Conservation (phyloP, 768 basidiomycete genomes). For the Leucocoprinus sp. region DNA sequence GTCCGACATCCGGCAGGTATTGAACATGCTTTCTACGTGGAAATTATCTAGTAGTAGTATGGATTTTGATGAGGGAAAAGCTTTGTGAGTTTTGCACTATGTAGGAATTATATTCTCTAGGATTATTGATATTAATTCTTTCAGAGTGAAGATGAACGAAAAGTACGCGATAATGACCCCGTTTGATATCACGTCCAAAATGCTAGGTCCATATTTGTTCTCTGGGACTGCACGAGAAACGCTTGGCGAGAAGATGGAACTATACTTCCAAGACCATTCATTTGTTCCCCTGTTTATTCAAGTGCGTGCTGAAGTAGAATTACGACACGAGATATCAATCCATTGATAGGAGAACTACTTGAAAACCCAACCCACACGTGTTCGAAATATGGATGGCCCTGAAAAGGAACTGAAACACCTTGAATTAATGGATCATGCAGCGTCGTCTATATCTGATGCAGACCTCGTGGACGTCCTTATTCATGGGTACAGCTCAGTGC, state of each 20-base stretch:
- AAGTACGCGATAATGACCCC: constrained; percentile 88
- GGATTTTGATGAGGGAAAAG: constrained; percentile 88
- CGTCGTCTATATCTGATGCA: constrained; percentile 89
- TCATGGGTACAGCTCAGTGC: constrained; percentile 57
- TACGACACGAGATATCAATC: neutral
- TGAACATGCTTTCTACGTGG: constrained; percentile 99
- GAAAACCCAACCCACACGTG: constrained; percentile 65
- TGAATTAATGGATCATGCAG: constrained; percentile 77
- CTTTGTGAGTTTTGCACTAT: constrained; percentile 52
- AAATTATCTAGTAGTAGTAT: constrained; percentile 74
- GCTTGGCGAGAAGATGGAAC: constrained; percentile 85
- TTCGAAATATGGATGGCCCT: constrained; percentile 51
- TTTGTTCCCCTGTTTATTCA: constrained; percentile 95
- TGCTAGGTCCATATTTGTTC: constrained; percentile 89
- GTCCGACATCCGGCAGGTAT: constrained; percentile 93
- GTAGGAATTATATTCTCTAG: no score
- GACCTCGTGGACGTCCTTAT: constrained; percentile 92
- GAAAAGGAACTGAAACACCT: constrained; percentile 66
- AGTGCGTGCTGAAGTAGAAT: constrained; percentile 28
- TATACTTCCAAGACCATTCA: constrained; percentile 94
- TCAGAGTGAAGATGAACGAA: constrained; percentile 81
- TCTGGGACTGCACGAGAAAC: constrained; percentile 74
- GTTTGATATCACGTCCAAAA: constrained; percentile 83
- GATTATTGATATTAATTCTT: neutral
- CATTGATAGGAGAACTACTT: constrained; percentile 81